These are phyloP conservation scores for Pseudoscleropodium purum DNA, from an alignment of 225 moss, liverwort and hornwort species.

Conservation along the genomic window DNA sequence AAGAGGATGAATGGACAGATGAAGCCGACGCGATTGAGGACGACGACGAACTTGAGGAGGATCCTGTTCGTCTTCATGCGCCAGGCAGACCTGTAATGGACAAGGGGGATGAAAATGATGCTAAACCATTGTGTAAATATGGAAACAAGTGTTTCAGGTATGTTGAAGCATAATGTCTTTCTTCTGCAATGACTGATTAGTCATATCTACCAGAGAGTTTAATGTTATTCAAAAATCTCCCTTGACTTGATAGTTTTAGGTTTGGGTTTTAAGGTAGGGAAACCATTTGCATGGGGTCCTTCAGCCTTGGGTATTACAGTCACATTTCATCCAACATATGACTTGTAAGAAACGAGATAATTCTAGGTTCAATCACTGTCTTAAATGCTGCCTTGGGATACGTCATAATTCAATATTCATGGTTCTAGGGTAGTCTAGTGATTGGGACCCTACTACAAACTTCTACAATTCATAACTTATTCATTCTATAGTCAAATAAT, in stretches of 20 bases:
- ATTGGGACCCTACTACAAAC: not conserved
- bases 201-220: not conserved
- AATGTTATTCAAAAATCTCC: not conserved
- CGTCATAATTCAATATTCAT: not conserved
- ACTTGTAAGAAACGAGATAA: not conserved
- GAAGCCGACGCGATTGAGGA: constrained; percentile 26
- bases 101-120: not conserved
- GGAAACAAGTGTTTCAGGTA: constrained; percentile 40
- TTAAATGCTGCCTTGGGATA: not conserved
- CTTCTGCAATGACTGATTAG: not conserved
- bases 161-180: not conserved
- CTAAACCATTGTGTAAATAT: constrained; percentile 33
- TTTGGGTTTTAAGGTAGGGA: not conserved
- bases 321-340: not conserved
- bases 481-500: not conserved
- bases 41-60: constrained; percentile 1
- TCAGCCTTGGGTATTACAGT: not conserved
- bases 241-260: not conserved
- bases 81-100: not conserved
- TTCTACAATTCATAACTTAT: not conserved
- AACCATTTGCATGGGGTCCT: not conserved
- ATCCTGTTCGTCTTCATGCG: not conserved
- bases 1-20: constrained; percentile 37
- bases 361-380: not conserved
- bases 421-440: not conserved